Conservation (phyloP, 2,329 filamentous ascomycete genomes). For the Trichoderma sp. region DNA sequence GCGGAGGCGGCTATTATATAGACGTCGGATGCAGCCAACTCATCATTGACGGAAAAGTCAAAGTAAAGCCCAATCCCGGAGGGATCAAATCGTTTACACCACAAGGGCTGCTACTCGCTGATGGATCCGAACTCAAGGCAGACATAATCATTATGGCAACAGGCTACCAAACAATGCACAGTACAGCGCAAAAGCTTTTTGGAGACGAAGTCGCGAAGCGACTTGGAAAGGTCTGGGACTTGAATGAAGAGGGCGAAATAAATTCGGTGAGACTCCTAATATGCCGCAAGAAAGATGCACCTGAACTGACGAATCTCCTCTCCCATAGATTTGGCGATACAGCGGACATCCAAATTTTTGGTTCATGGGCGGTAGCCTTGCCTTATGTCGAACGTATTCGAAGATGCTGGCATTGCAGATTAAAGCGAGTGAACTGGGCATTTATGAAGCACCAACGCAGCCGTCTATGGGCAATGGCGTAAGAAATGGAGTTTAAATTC, state of each 20-base stretch:
- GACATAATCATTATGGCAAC: neutral
- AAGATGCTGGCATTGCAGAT: constrained; percentile 52
- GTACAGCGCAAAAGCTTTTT: neutral
- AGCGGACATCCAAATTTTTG: constrained; percentile 63
- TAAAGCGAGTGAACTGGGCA: constrained; percentile 37
- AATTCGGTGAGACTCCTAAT: constrained; percentile 38
- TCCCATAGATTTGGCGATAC: constrained; percentile 45
- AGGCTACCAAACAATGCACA: constrained; percentile 1
- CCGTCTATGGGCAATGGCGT: neutral
- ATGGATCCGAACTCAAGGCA: constrained; percentile 1
- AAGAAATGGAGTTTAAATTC: neutral
- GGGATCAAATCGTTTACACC: neutral
- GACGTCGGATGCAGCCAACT: constrained; percentile 3
- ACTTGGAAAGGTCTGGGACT: constrained; percentile 59
- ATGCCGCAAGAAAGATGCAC: neutral
- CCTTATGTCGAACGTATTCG: constrained; percentile 59
- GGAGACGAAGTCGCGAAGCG: neutral
- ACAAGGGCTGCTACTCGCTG: neutral
- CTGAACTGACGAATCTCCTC: neutral
- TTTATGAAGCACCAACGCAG: neutral
- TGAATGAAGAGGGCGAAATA: constrained; percentile 56
- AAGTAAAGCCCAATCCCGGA: neutral
- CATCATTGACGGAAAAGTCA: neutral
- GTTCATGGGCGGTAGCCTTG: constrained; percentile 64
- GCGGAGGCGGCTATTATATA: constrained; percentile 1